phyloP scores from a whole-genome alignment of 1,284 basidiomycete species.

The Moniliella sp. region DNA sequence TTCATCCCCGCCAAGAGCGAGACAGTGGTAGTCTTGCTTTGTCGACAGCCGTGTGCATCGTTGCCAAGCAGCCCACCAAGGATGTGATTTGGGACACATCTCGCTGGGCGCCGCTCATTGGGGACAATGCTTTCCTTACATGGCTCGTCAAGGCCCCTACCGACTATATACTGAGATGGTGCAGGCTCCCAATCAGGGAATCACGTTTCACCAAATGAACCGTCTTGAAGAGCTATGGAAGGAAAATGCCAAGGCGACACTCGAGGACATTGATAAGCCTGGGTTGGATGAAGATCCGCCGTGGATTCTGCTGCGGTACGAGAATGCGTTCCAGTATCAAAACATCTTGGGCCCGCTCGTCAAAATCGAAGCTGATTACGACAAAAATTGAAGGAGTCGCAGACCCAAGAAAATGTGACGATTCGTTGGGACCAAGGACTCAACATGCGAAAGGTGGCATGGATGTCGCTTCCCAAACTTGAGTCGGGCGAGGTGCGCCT shows the following conservation, averaged over 20 bases:
- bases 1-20: constrained; percentile 98
- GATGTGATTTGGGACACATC: constrained; percentile 96
- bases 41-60: constrained; percentile 93
- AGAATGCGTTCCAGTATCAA: constrained; percentile 97
- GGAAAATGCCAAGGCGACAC: constrained; percentile 74
- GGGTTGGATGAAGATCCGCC: constrained; percentile 54
- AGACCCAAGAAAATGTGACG: constrained; percentile 90
- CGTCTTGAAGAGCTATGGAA: constrained; percentile 93
- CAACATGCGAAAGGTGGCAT: constrained; percentile 90
- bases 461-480: constrained; percentile 83
- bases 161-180: constrained; percentile 84
- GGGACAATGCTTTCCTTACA: constrained; percentile 87
- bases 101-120: constrained; percentile 92
- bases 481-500: constrained; percentile 91
- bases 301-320: constrained; percentile 62
- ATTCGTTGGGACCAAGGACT: constrained; percentile 92
- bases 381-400: constrained; percentile 90
- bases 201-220: constrained; percentile 88
- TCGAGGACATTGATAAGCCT: constrained; percentile 88
- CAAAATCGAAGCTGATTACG: constrained; percentile 98
- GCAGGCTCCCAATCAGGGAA: constrained; percentile 55
- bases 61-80: constrained; percentile 52
- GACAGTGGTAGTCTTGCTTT: constrained; percentile 92
- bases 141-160: constrained; percentile 95
- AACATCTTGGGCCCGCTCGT: constrained; percentile 96